These are phyloP conservation scores for Austroboletus novae-zelandiae DNA, from an alignment of 1,284 basidiomycete species.

Conservation along the genomic window DNA sequence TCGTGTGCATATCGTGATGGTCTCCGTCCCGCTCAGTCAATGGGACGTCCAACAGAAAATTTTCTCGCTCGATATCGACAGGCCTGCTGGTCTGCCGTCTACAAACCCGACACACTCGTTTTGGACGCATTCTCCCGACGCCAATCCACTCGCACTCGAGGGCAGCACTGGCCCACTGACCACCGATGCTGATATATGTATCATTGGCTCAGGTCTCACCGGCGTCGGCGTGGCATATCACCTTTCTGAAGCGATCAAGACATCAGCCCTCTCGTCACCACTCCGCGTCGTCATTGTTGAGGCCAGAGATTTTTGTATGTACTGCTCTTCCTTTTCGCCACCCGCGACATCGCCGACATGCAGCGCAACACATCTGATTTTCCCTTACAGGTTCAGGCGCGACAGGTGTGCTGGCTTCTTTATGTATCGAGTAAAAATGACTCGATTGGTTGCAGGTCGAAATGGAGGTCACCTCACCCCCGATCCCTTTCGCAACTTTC, in stretches of 20 bases:
- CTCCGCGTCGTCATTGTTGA: conserved; percentile 63
- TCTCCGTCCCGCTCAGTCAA: neutral
- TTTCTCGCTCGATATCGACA: conserved; percentile 3
- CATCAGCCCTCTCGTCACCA: conserved; percentile 14
- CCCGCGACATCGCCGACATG: neutral
- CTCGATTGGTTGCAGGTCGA: conserved; percentile 44
- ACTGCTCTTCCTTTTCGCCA: no score
- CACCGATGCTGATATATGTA: conserved; percentile 63
- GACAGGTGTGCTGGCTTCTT: conserved; percentile 49
- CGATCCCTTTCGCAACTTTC: conserved; percentile 47
- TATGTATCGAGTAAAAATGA: no score
- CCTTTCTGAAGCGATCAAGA: conserved; percentile 43
- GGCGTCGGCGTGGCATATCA: conserved; percentile 73
- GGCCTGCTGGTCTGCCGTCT: conserved; percentile 43
- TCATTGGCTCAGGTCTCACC: conserved; percentile 77
- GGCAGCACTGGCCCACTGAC: conserved; percentile 62
- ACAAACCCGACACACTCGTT: conserved; percentile 64
- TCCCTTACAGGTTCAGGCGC: conserved; percentile 66
- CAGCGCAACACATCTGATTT: neutral
- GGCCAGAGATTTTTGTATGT: conserved; percentile 76
- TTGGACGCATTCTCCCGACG: conserved; percentile 59
- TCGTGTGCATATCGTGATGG: no score
- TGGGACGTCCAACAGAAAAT: conserved; percentile 1
- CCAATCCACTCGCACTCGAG: conserved; percentile 60
- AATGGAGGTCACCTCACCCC: conserved; percentile 79